These are phyloP conservation scores for Eucalyptus shirleyi DNA, from an alignment of 345 rosid species.

Conservation along the genomic window DNA sequence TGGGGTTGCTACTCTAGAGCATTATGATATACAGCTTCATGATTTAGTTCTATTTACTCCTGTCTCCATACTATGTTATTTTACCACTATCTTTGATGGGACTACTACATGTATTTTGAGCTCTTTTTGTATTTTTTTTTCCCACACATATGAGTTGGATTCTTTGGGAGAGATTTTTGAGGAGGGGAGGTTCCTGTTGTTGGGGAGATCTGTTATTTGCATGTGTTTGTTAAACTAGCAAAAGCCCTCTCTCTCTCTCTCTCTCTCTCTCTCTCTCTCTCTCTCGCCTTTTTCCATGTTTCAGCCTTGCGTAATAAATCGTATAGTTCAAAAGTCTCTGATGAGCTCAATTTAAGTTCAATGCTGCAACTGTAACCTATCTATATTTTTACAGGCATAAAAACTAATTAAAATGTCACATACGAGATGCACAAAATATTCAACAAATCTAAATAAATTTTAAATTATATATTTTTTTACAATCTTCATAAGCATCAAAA, in stretches of 20 bases:
- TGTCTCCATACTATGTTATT: slow-evolving; percentile 6
- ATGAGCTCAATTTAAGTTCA: not conserved
- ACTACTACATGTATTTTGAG: not conserved
- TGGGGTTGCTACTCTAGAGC: slow-evolving; percentile 21
- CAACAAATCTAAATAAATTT: not conserved
- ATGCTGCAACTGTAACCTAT: not conserved
- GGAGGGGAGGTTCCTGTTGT: slow-evolving; percentile 6
- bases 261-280: not conserved
- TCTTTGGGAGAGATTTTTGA: slow-evolving; percentile 25
- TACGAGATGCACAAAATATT: not conserved
- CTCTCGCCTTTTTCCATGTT: not conserved
- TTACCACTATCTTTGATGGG: not conserved
- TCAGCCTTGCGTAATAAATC: not conserved
- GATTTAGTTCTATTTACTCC: not conserved
- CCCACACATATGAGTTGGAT: slow-evolving; percentile 17
- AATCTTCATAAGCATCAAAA: not conserved
- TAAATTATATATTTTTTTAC: not conserved
- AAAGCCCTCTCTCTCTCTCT: not conserved
- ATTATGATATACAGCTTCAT: not conserved
- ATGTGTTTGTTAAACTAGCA: not conserved
- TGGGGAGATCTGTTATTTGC: not conserved
- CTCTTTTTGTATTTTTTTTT: not conserved
- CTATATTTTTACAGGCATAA: not conserved
- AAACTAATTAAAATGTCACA: not conserved
- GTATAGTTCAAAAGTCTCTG: not conserved